A percentile compares a stretch with the other conserved stretches of the same genome.
Conservation (phyloP, 202 grass and related monocot genomes). For the Setaria italica region DNA sequence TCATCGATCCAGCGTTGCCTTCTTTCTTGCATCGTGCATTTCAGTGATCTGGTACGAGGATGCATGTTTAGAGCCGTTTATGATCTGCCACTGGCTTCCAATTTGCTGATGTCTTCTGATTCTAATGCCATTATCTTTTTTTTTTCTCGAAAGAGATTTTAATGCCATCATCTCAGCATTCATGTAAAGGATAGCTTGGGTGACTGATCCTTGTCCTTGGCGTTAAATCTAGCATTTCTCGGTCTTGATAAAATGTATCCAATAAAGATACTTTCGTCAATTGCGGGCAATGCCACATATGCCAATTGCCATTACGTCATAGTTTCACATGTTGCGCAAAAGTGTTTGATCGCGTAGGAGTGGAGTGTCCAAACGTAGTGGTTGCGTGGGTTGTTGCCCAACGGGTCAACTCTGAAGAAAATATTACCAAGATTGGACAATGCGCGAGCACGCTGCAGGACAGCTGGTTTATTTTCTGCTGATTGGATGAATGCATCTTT, state of each 20-base stretch:
- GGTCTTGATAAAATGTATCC: no score
- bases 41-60: background rate
- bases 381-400: background rate
- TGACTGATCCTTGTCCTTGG: background rate
- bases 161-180: background rate
- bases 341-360: slow-evolving; percentile 15
- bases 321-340: slow-evolving; percentile 2
- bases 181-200: background rate
- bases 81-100: background rate
- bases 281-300: slow-evolving; percentile 10
- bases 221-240: background rate
- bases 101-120: background rate
- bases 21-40: background rate
- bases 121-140: background rate
- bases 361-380: background rate
- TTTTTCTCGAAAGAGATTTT: no score
- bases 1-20: background rate
- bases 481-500: background rate
- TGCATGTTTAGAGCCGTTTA: background rate
- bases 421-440: background rate
- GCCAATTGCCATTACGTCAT: background rate
- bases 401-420: background rate
- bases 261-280: background rate
- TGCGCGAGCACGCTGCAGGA: background rate
- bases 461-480: background rate